A percentile compares a stretch with the other conserved stretches of the same genome.
Conservation (phyloP, 78 protist species). For the Dictyostelium discoideum region DNA sequence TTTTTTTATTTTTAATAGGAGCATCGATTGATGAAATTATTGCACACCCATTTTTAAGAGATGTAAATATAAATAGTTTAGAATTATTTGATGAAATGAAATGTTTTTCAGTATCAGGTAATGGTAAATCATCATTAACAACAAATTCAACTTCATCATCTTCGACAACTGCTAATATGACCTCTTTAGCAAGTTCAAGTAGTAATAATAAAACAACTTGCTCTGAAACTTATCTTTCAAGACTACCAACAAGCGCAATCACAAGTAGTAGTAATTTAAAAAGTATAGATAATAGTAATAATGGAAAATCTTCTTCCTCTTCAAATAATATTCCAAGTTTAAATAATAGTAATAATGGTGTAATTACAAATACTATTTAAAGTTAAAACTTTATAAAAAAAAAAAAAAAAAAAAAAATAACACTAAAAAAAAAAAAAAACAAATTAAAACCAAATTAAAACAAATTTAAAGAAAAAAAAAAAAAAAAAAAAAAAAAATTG, state of each 20-base stretch:
- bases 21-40: constrained; percentile 69
- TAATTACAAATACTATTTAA: neutral
- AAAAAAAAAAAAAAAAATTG: neutral
- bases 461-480: neutral
- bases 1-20: neutral
- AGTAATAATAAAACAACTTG: neutral
- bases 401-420: neutral
- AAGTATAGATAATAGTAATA: neutral
- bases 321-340: constrained; percentile 6
- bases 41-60: constrained; percentile 45
- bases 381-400: neutral
- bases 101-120: constrained; percentile 36
- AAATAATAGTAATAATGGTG: neutral
- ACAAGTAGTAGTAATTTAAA: constrained; percentile 47
- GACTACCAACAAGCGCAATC: constrained; percentile 40
- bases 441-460: no score
- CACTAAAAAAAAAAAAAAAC: neutral
- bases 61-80: constrained; percentile 32
- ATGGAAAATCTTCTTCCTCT: neutral
- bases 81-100: constrained; percentile 75
- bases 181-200: neutral
- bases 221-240: constrained; percentile 20
- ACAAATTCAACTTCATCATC: neutral
- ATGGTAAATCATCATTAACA: neutral
- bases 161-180: neutral